Base-by-base conservation (phyloP, 2,329 filamentous ascomycete species). In the Aspergillus oerlinghausenensis region DNA sequence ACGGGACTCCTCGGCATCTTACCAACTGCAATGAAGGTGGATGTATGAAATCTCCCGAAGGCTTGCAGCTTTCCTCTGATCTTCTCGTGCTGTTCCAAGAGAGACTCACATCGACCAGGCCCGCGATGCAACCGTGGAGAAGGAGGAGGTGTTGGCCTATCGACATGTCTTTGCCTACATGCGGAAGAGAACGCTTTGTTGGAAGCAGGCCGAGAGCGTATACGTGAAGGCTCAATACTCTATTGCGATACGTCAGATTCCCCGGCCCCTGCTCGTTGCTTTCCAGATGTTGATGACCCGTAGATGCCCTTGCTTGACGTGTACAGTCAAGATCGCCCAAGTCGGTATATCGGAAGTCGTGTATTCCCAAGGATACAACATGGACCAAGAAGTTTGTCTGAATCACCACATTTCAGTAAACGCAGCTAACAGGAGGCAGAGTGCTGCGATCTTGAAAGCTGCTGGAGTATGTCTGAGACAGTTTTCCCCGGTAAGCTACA, bases 301-400 rank as follows among this genome's bases (percentile, higher is more conserved):
- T 50, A 84, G 81, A 0, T 99, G 94, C 74, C 94, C 94, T 3
- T 99, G 94, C 72, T 79, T 99, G 73, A 99, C 94, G 2, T 99
- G 94, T 75, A 96, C 91, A 67, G 96, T 99, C 79, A 99, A 99
- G 79, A 97, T 99, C 68, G 90, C 91, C 23, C 94, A 99, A 77
- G 91, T 97, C 7, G 94, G 94, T 19, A 96, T 99, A 63, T 86
- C 84, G 45, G 94, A 99, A 79, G 94, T 99, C 14, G 92, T 99
- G 14, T 99, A 96, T 68, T 92, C 86, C 63, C 88, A 95, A 70
- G 86, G 89, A 26, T 99, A 99, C 72, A 93, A 93, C 71, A 97
- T 99, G 88, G 94, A 99, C 69, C 84, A 80, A 43, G 85, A 90
- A 61, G 80, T 82, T 66, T 54, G 73, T 60, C 28, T 55, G 14